phyloP scores from a whole-genome alignment of 257 asterid species.

The Solanum infundibuliforme region DNA sequence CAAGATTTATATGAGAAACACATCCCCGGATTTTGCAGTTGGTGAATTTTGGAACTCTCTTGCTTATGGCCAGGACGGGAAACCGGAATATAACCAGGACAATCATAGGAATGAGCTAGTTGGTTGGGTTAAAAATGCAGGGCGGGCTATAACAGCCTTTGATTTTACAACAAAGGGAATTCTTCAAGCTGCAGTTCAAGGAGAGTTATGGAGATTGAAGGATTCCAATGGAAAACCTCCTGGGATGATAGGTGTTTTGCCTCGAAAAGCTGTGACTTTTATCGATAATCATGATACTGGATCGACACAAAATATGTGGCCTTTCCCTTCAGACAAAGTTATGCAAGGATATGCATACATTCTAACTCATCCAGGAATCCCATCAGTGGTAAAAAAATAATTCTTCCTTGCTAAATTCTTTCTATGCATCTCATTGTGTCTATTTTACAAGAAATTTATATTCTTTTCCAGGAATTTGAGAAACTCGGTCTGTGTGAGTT shows the following conservation, averaged over 20 bases:
- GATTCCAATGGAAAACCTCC: constrained; percentile 57
- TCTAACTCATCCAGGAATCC: constrained; percentile 81
- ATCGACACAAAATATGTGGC: constrained; percentile 58
- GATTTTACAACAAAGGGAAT: constrained; percentile 80
- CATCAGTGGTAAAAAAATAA: constrained; percentile 26
- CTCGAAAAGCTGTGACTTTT: constrained; percentile 64
- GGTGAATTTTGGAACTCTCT: constrained; percentile 33
- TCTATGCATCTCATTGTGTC: no score
- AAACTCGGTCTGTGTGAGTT: neutral
- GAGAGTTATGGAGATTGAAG: constrained; percentile 64
- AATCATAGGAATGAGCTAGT: constrained; percentile 36
- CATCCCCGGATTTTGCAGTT: constrained; percentile 62
- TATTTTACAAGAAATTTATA: neutral
- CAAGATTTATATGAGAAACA: constrained; percentile 47
- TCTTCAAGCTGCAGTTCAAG: constrained; percentile 65
- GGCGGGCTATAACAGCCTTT: constrained; percentile 49
- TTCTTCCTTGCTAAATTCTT: neutral
- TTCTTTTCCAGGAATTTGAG: neutral
- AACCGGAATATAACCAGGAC: constrained; percentile 34
- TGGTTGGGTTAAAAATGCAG: constrained; percentile 36
- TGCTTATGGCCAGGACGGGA: neutral
- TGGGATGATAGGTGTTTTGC: constrained; percentile 64
- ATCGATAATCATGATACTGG: constrained; percentile 86
- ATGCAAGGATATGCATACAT: constrained; percentile 76
- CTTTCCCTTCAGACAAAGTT: constrained; percentile 71